phyloP scores from a whole-genome alignment of 108 stramenopile species.

The Pseudonitzschia pungens region DNA sequence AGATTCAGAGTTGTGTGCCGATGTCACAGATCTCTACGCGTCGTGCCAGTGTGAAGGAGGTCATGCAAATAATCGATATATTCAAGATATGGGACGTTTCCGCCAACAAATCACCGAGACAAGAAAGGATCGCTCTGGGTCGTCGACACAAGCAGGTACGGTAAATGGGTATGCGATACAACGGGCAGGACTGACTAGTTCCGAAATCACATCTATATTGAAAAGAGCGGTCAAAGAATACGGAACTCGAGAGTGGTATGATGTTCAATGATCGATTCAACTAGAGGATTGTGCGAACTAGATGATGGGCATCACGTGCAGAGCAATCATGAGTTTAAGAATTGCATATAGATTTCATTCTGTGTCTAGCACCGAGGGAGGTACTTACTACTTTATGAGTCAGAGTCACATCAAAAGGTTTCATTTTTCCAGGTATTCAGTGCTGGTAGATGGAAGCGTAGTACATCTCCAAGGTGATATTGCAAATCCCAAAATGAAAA shows the following conservation, averaged over 20 bases:
- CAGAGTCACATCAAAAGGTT: no score
- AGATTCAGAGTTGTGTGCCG: slow-evolving; percentile 36
- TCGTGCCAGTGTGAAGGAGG: slow-evolving; percentile 25
- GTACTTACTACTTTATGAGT: no score
- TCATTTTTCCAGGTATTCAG: no score
- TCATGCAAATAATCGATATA: slow-evolving; percentile 29
- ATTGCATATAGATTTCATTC: no score
- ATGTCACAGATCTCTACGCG: slow-evolving; percentile 40
- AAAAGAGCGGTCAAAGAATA: slow-evolving; percentile 37
- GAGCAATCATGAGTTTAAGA: no score
- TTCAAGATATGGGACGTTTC: slow-evolving; percentile 31
- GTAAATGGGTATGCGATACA: slow-evolving; percentile 33
- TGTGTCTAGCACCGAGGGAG: no score
- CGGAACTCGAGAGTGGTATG: neutral
- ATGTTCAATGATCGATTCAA: neutral
- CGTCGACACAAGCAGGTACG: slow-evolving; percentile 39
- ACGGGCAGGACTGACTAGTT: slow-evolving; percentile 28
- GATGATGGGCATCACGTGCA: no score
- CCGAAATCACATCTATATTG: slow-evolving; percentile 29
- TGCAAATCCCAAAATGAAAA: no score
- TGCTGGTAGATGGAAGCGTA: no score
- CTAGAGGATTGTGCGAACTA: neutral
- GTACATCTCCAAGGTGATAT: no score
- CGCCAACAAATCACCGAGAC: slow-evolving; percentile 19
- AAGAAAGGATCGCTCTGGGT: slow-evolving; percentile 26